Evolutionary conservation across 805 yeast species (phyloP).

Genomic region (Cyberlindnera lachancei): DNA sequence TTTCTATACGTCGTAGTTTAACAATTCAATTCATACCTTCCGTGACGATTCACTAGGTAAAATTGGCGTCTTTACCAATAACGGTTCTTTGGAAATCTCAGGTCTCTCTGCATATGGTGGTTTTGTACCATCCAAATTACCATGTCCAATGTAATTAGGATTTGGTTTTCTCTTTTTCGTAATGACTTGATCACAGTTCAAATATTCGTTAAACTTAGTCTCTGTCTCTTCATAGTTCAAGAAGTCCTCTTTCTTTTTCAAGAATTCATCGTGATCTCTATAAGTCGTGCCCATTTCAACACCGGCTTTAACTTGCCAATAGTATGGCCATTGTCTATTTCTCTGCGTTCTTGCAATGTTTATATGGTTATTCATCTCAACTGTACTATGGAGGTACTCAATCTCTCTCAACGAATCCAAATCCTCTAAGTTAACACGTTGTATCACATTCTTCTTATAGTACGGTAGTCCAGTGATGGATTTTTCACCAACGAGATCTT

Average conservation of each 20-base stretch:
- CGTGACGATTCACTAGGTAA: too few species aligned
- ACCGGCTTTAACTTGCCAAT: constrained; percentile 39
- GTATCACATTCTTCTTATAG: constrained; percentile 23
- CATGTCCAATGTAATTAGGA: constrained; percentile 38
- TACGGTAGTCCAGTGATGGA: constrained; percentile 37
- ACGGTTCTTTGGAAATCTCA: not conserved
- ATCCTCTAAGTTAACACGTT: constrained; percentile 25
- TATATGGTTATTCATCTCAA: constrained; percentile 37
- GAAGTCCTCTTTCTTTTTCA: constrained; percentile 25
- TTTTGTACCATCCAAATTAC: constrained; percentile 35
- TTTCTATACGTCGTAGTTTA: too few species aligned
- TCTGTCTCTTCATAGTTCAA: constrained; percentile 24
- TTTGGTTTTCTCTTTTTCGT: constrained; percentile 39
- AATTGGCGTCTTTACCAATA: too few species aligned
- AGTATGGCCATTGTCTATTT: constrained; percentile 40
- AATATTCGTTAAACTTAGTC: constrained; percentile 28
- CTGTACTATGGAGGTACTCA: constrained; percentile 43
- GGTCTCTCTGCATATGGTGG: constrained; percentile 34
- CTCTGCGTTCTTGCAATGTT: constrained; percentile 35
- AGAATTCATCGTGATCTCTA: constrained; percentile 18
- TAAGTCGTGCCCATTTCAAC: constrained; percentile 26
- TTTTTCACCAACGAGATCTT: constrained; percentile 14
- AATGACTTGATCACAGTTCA: constrained; percentile 35
- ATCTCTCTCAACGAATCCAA: constrained; percentile 35
- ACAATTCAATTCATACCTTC: too few species aligned